Percentiles rank a stretch among this genome's conserved stretches.
phyloP scores from a whole-genome alignment of 768 basidiomycete genomes.

The Tremella fuciformis region DNA sequence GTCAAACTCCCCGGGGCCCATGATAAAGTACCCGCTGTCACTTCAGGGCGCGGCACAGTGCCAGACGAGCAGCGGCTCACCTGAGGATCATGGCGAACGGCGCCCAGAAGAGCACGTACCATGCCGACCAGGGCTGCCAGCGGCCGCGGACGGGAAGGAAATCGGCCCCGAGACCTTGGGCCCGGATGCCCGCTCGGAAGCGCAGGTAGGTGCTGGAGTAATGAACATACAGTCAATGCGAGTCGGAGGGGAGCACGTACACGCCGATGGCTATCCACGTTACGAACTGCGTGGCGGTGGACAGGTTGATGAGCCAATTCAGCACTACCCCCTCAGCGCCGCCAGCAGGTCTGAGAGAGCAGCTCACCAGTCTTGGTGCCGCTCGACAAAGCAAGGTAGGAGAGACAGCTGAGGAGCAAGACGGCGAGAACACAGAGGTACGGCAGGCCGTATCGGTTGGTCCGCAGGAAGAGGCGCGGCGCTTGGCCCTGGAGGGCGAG shows the following conservation, averaged over 20 bases:
- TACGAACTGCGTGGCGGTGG: constrained; percentile 59
- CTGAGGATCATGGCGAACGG: constrained; percentile 18
- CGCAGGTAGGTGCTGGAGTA: constrained; percentile 63
- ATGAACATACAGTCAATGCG: too few relatives aligned
- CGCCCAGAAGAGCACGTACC: constrained; percentile 43
- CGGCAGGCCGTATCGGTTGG: constrained; percentile 10
- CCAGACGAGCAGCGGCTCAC: constrained; percentile 1
- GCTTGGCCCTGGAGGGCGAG: constrained; percentile 13
- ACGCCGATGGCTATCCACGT: constrained; percentile 52
- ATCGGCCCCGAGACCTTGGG: constrained; percentile 70
- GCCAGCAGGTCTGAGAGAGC: not conserved
- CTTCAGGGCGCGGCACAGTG: not conserved
- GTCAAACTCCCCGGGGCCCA: constrained; percentile 17
- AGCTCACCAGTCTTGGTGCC: constrained; percentile 5
- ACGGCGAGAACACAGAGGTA: constrained; percentile 7
- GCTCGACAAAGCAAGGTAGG: not conserved
- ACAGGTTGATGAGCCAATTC: constrained; percentile 69
- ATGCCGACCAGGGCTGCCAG: constrained; percentile 51
- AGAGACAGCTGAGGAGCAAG: not conserved
- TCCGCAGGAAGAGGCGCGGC: constrained; percentile 7
- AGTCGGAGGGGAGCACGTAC: constrained; percentile 1
- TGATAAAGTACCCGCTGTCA: constrained; percentile 22
- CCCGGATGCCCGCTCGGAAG: constrained; percentile 78
- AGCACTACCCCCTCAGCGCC: constrained; percentile 29
- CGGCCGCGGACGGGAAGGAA: constrained; percentile 67